These are phyloP conservation scores for Aspergillus ochraceoroseus DNA, from an alignment of 2,329 filamentous ascomycete species.

Conservation along the genomic window DNA sequence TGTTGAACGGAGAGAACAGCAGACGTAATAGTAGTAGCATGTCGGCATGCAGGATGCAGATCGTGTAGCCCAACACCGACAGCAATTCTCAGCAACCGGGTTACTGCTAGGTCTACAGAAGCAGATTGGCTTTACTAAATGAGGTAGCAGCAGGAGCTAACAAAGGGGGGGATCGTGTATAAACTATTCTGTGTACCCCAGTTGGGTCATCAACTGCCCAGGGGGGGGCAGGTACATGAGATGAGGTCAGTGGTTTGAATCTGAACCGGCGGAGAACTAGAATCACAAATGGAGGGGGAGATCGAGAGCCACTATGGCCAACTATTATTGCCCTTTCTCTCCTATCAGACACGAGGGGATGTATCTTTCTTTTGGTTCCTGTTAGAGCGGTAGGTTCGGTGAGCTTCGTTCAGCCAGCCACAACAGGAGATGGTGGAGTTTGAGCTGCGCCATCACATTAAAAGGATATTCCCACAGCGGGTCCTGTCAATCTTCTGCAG, in stretches of 20 bases:
- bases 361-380: no score
- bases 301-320: background rate
- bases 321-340: background rate
- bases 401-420: slow-evolving; percentile 11
- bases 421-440: background rate
- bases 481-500: slow-evolving; percentile 13
- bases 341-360: no score
- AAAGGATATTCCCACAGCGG: background rate
- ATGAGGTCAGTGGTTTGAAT: no score
- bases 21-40: slow-evolving; percentile 14
- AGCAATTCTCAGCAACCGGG: slow-evolving; percentile 4
- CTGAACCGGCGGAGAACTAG: no score
- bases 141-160: slow-evolving; percentile 1
- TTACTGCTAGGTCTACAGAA: slow-evolving; percentile 2
- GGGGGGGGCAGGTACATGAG: no score
- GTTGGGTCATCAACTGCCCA: no score
- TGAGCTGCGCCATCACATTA: no score
- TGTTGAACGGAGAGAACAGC: slow-evolving; percentile 1
- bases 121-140: no score
- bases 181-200: no score
- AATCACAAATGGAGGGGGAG: background rate
- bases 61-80: slow-evolving; percentile 3
- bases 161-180: background rate
- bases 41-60: slow-evolving; percentile 14
- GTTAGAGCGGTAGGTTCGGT: slow-evolving; percentile 1